Conservation (phyloP, 495 filamentous ascomycete species). For the Lasiosphaeria hispida region DNA sequence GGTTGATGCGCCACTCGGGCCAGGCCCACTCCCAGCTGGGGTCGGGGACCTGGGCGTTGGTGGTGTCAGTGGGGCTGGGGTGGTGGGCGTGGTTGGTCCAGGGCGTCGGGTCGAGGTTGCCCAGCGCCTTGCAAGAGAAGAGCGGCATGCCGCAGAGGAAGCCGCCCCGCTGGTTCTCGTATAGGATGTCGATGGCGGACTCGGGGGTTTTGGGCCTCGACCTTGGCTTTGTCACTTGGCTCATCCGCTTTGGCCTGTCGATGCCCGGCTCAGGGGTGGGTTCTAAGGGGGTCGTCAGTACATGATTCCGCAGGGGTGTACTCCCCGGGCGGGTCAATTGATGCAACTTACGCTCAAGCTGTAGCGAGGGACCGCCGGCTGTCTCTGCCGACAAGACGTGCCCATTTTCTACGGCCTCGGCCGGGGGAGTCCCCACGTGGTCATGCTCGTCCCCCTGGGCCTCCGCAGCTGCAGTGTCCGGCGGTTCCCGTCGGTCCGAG, state of each 20-base stretch:
- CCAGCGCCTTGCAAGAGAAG: slow-evolving; percentile 81
- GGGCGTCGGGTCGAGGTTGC: slow-evolving; percentile 78
- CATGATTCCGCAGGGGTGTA: not conserved
- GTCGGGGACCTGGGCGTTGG: slow-evolving; percentile 89
- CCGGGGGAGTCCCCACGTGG: not conserved
- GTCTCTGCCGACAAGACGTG: not conserved
- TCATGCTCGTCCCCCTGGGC: not conserved
- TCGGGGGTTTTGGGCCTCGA: slow-evolving; percentile 40
- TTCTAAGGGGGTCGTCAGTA: slow-evolving; percentile 3
- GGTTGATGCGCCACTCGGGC: slow-evolving; percentile 92
- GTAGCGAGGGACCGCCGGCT: slow-evolving; percentile 13
- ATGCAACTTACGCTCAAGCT: slow-evolving; percentile 18
- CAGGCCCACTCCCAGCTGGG: slow-evolving; percentile 96
- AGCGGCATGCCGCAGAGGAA: slow-evolving; percentile 87
- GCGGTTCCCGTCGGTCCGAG: not conserved
- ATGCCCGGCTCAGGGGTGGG: slow-evolving; percentile 9
- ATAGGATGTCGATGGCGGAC: slow-evolving; percentile 77
- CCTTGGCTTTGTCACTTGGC: slow-evolving; percentile 6
- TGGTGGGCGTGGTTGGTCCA: slow-evolving; percentile 79
- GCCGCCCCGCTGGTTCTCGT: slow-evolving; percentile 84
- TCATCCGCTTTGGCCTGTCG: not conserved
- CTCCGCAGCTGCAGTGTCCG: not conserved
- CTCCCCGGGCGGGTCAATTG: not conserved
- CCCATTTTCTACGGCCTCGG: not conserved
- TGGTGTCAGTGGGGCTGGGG: slow-evolving; percentile 77